Evolutionary conservation across 192 early-diverging fungal species (phyloP).

Genomic region (Gigaspora rosea): DNA sequence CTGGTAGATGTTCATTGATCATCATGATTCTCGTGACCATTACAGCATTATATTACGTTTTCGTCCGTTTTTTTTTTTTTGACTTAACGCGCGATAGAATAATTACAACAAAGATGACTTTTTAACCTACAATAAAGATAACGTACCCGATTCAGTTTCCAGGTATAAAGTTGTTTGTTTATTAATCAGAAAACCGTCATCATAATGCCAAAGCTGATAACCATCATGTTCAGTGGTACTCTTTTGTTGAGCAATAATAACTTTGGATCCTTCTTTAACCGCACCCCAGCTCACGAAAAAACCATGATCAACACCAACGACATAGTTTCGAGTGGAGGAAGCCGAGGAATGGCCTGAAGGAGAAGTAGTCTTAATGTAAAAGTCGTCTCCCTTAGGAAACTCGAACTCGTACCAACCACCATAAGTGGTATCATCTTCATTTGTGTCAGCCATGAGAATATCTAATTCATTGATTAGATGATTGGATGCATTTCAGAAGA

Average conservation of each 20-base stretch:
- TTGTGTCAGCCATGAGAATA: too few relatives aligned
- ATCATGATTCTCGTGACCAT: too few relatives aligned
- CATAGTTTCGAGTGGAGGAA: background rate
- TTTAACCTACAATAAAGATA: background rate
- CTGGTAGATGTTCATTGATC: too few relatives aligned
- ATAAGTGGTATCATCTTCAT: too few relatives aligned
- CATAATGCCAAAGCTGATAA: conserved; percentile 21
- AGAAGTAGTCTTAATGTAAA: conserved; percentile 29
- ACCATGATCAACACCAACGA: conserved; percentile 15
- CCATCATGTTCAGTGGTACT: conserved; percentile 9
- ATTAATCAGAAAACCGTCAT: conserved; percentile 18
- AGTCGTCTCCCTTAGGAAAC: background rate
- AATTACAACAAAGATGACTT: too few relatives aligned
- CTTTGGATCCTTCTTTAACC: conserved; percentile 12
- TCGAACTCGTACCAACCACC: too few relatives aligned
- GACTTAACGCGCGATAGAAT: too few relatives aligned
- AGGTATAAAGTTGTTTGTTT: background rate
- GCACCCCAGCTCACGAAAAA: background rate
- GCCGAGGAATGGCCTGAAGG: background rate
- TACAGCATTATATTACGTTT: too few relatives aligned
- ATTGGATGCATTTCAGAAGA: too few relatives aligned
- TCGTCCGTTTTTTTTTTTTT: too few relatives aligned
- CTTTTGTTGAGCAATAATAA: background rate
- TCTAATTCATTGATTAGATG: too few relatives aligned
- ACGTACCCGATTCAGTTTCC: conserved; percentile 20